A percentile compares a stretch with the other conserved stretches of the same genome.
Conservation (phyloP, 371 early-diverging fungal genomes). For the Mucor piriformis region DNA sequence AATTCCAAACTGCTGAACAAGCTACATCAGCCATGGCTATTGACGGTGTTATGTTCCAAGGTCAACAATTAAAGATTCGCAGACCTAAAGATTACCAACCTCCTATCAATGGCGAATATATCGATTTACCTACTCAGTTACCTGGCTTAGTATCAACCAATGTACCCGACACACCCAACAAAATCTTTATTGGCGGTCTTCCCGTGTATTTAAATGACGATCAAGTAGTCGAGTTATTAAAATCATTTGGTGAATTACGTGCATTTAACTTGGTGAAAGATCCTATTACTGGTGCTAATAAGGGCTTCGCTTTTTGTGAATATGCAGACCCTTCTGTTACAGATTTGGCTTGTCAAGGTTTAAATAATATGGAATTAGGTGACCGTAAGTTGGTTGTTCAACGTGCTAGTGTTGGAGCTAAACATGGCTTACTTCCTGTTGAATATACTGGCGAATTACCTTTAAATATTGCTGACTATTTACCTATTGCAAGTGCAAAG, state of each 20-base stretch:
- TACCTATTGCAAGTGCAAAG: constrained; percentile 36
- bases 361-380: constrained; percentile 95
- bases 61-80: constrained; percentile 87
- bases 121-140: constrained; percentile 6
- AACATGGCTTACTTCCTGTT: constrained; percentile 36
- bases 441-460: constrained; percentile 16
- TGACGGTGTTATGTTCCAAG: constrained; percentile 88
- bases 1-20: constrained; percentile 75
- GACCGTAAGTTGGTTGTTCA: constrained; percentile 95
- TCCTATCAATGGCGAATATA: constrained; percentile 49
- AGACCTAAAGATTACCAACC: constrained; percentile 94
- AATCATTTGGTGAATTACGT: constrained; percentile 90
- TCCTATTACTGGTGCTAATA: constrained; percentile 75
- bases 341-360: constrained; percentile 91
- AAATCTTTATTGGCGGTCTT: constrained; percentile 93
- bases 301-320: constrained; percentile 98
- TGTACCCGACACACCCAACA: constrained; percentile 90
- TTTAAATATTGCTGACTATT: constrained; percentile 20
- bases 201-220: constrained; percentile 90
- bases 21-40: constrained; percentile 90
- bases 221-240: constrained; percentile 91
- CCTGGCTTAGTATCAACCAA: constrained; percentile 77
- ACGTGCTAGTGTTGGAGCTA: constrained; percentile 87
- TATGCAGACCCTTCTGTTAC: constrained; percentile 87
- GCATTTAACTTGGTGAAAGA: constrained; percentile 95